A percentile compares a stretch with the other conserved stretches of the same genome.
phyloP scores from a whole-genome alignment of 306 rosid genomes.

The Quillaja saponaria region DNA sequence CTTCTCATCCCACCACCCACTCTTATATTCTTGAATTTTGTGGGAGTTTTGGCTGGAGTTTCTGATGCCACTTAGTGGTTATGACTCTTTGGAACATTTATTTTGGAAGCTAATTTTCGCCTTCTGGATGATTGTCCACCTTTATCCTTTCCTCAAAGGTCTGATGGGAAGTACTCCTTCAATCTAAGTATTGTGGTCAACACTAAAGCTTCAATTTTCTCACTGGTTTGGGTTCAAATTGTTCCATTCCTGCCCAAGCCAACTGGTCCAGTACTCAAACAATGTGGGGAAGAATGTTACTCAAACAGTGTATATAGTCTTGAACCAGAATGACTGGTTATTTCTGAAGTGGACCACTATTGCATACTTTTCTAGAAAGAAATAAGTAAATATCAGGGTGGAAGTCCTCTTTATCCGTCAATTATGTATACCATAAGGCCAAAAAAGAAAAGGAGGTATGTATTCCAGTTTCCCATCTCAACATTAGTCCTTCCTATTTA shows the following conservation, averaged over 20 bases:
- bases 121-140: constrained; percentile 89
- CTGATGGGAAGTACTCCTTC: constrained; percentile 89
- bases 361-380: not conserved
- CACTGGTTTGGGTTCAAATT: constrained; percentile 86
- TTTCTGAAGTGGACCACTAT: not conserved
- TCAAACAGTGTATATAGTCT: not conserved
- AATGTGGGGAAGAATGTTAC: constrained; percentile 88
- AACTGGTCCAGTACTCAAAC: constrained; percentile 81
- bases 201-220: constrained; percentile 77
- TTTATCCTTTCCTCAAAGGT: constrained; percentile 96
- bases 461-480: not conserved
- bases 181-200: constrained; percentile 85
- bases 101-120: constrained; percentile 90
- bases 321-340: not conserved
- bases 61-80: constrained; percentile 91
- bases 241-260: constrained; percentile 90
- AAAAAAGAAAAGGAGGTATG: too few species aligned
- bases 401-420: not conserved
- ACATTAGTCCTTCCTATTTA: not conserved
- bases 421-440: too few species aligned
- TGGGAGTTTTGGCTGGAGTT: constrained; percentile 92
- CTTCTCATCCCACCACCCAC: constrained; percentile 92
- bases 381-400: not conserved
- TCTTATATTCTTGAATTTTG: constrained; percentile 80
- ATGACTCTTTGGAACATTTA: constrained; percentile 83